A percentile compares a stretch with the other conserved stretches of the same genome.
Evolutionary conservation across 805 yeast genomes (phyloP).

Genomic region (Candida chauliodis): DNA sequence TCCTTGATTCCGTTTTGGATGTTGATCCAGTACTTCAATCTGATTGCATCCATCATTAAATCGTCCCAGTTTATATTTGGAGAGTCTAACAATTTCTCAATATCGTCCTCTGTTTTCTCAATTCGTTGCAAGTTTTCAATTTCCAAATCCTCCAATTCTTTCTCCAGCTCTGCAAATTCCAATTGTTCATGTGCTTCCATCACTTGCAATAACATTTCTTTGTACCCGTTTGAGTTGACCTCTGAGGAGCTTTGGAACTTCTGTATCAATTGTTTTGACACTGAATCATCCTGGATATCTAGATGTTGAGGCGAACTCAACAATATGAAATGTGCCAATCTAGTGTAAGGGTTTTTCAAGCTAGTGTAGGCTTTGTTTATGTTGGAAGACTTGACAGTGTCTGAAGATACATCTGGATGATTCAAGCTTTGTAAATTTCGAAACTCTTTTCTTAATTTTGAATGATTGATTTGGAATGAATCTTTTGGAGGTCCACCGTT

Average conservation of each 20-base stretch:
- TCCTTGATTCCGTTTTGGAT: conserved; percentile 69
- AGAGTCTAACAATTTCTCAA: conserved; percentile 45
- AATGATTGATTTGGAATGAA: conserved; percentile 54
- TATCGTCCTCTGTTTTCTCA: conserved; percentile 34
- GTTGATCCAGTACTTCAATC: conserved; percentile 80
- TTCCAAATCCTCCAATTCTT: conserved; percentile 53
- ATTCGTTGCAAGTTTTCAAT: conserved; percentile 59
- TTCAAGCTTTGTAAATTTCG: conserved; percentile 63
- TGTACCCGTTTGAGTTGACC: conserved; percentile 37
- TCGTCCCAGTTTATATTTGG: conserved; percentile 47
- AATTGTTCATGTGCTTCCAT: conserved; percentile 82
- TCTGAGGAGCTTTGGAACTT: conserved; percentile 32
- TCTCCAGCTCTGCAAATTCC: conserved; percentile 58
- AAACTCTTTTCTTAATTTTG: conserved; percentile 68
- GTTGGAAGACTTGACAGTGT: conserved; percentile 42
- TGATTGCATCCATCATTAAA: conserved; percentile 65
- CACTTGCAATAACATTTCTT: conserved; percentile 66
- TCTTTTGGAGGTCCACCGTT: conserved; percentile 60
- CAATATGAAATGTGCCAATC: conserved; percentile 43
- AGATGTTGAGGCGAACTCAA: conserved; percentile 32
- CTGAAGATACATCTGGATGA: conserved; percentile 73
- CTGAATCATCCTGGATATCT: conserved; percentile 60
- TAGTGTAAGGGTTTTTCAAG: conserved; percentile 61
- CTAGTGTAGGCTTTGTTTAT: conserved; percentile 78
- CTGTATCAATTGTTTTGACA: conserved; percentile 38